Percentiles rank a stretch among this genome's conserved stretches.
Evolutionary conservation across 768 basidiomycete species (phyloP).

Genomic region (Scleroderma bovista): DNA sequence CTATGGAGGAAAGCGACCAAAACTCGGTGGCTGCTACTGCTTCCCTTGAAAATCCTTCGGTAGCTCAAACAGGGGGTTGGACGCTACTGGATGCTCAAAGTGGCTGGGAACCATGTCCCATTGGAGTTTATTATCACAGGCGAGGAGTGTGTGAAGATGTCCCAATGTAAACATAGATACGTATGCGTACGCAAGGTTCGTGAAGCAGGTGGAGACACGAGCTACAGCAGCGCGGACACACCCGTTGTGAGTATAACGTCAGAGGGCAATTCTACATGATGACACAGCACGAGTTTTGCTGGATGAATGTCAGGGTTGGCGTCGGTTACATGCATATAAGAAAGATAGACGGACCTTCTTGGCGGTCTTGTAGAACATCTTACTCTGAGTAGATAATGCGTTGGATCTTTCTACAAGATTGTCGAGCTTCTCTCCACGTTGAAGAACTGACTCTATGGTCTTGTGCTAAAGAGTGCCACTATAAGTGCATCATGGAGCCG

Average conservation of each 20-base stretch:
- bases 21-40: neutral
- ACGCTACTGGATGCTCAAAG: conserved; percentile 32
- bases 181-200: neutral
- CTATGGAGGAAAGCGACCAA: neutral
- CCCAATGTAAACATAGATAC: neutral
- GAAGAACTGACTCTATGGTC: conserved; percentile 95
- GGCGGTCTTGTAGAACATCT: conserved; percentile 99
- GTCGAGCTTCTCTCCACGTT: conserved; percentile 95
- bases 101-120: conserved; percentile 57
- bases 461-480: conserved; percentile 65
- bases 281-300: conserved; percentile 96
- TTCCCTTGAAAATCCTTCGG: neutral
- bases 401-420: conserved; percentile 92
- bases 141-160: neutral
- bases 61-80: conserved; percentile 32
- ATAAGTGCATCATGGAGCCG: neutral
- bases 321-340: neutral
- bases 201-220: neutral
- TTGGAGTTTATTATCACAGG: conserved; percentile 43
- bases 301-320: conserved; percentile 11
- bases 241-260: neutral
- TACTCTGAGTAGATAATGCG: conserved; percentile 81
- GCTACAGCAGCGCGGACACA: neutral
- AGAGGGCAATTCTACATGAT: conserved; percentile 50
- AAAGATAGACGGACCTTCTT: conserved; percentile 71